phyloP scores from a whole-genome alignment of 2,329 filamentous ascomycete genomes.

The Bipolaris sorokiniana region DNA sequence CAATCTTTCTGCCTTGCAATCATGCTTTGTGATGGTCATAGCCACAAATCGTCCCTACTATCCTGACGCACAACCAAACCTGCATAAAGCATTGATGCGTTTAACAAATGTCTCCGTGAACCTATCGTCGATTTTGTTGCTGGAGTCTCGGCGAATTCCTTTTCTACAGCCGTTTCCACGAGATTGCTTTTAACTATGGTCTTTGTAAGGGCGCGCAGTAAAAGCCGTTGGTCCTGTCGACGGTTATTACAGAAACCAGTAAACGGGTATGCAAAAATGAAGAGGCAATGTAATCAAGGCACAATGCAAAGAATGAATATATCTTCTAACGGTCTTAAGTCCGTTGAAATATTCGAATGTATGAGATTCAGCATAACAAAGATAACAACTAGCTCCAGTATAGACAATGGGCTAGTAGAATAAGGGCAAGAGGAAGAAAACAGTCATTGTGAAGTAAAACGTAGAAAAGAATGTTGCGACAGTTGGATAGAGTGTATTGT shows the following conservation, averaged over 20 bases:
- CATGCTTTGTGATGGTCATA: background rate
- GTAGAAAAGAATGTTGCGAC: background rate
- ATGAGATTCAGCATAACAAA: no score
- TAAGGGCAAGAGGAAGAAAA: no score
- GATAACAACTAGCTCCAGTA: no score
- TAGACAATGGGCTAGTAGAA: no score
- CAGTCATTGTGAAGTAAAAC: background rate
- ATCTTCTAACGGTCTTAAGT: no score
- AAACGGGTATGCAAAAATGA: no score
- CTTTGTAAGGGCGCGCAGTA: background rate
- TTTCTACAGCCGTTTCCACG: background rate
- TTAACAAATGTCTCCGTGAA: background rate
- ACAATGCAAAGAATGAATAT: no score
- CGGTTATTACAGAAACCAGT: no score
- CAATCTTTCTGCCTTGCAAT: background rate
- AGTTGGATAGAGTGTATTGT: no score
- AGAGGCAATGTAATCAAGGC: no score
- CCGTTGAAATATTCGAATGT: no score
- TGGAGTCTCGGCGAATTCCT: background rate
- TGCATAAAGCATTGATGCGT: background rate
- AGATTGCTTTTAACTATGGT: background rate
- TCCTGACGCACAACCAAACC: background rate
- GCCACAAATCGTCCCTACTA: background rate
- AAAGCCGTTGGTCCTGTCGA: background rate
- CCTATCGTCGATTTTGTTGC: background rate